phyloP scores from a whole-genome alignment of 495 filamentous ascomycete genomes.

The Neurospora sp. region DNA sequence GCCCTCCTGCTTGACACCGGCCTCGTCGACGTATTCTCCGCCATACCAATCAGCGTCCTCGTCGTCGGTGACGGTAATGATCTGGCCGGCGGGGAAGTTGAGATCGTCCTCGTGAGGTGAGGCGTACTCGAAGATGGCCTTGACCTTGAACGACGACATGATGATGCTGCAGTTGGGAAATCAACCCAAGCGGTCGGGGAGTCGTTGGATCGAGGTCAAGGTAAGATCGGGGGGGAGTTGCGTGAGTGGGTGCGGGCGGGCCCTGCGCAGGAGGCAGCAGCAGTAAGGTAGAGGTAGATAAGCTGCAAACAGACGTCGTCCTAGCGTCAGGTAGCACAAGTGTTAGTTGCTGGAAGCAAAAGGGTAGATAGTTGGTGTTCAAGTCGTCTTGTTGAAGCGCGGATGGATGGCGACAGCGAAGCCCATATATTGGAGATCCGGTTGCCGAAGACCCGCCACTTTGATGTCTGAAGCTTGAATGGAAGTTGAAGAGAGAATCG shows the following conservation, averaged over 20 bases:
- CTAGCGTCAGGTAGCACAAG: neutral
- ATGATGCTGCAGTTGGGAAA: slow-evolving; percentile 21
- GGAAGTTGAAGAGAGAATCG: neutral
- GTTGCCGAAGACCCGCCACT: neutral
- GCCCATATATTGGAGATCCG: neutral
- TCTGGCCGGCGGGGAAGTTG: slow-evolving; percentile 70
- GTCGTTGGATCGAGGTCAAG: neutral
- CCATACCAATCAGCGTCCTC: slow-evolving; percentile 94
- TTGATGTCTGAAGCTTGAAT: neutral
- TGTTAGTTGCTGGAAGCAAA: neutral
- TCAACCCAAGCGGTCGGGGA: neutral
- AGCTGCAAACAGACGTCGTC: neutral
- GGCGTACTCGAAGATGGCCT: slow-evolving; percentile 84
- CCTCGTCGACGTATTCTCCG: slow-evolving; percentile 74
- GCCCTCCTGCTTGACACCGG: slow-evolving; percentile 66
- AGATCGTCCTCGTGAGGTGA: slow-evolving; percentile 93
- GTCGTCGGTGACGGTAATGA: slow-evolving; percentile 85
- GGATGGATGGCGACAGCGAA: neutral
- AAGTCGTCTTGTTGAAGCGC: neutral
- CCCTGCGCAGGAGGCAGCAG: neutral
- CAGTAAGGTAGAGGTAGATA: neutral
- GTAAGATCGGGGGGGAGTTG: slow-evolving; percentile 5
- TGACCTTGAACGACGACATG: slow-evolving; percentile 85
- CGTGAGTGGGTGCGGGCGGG: slow-evolving; percentile 7
- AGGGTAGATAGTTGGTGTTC: neutral